Conservation (phyloP, 2,329 filamentous ascomycete species). For the Fusarium falciforme region DNA sequence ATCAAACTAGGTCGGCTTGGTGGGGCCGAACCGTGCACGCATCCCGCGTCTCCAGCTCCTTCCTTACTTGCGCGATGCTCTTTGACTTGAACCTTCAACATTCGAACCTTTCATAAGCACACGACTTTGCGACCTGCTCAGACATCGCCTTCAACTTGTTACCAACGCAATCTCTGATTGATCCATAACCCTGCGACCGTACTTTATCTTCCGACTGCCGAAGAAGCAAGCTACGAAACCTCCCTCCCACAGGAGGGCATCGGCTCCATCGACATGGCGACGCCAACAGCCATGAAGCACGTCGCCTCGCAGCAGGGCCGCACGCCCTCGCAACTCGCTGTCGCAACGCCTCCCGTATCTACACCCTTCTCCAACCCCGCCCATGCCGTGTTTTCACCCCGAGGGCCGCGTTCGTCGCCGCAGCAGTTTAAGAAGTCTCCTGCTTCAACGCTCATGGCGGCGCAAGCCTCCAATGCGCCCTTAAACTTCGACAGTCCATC, state of each 20-base stretch:
- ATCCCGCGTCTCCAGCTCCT: background rate
- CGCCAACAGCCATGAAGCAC: conserved; percentile 63
- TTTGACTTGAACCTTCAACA: conserved; percentile 16
- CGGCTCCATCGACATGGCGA: conserved; percentile 54
- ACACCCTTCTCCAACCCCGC: conserved; percentile 72
- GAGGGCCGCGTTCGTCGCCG: conserved; percentile 68
- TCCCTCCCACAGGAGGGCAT: conserved; percentile 27
- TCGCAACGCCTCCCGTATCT: conserved; percentile 73
- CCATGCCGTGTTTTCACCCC: conserved; percentile 70
- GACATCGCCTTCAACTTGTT: background rate
- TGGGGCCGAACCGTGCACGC: conserved; percentile 32
- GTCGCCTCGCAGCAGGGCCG: conserved; percentile 55
- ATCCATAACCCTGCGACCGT: background rate
- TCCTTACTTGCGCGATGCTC: background rate
- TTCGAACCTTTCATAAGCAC: background rate
- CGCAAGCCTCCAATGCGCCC: conserved; percentile 57
- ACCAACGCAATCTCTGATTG: background rate
- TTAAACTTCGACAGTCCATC: conserved; percentile 74
- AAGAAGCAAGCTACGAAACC: background rate
- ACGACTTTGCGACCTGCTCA: background rate
- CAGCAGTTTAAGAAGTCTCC: conserved; percentile 74
- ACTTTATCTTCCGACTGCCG: background rate
- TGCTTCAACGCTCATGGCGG: conserved; percentile 61
- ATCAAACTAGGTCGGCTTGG: conserved; percentile 18
- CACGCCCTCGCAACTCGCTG: conserved; percentile 64